Base-by-base conservation (phyloP, 2,329 filamentous ascomycete genomes). In the Corniculantispora saksenae region DNA sequence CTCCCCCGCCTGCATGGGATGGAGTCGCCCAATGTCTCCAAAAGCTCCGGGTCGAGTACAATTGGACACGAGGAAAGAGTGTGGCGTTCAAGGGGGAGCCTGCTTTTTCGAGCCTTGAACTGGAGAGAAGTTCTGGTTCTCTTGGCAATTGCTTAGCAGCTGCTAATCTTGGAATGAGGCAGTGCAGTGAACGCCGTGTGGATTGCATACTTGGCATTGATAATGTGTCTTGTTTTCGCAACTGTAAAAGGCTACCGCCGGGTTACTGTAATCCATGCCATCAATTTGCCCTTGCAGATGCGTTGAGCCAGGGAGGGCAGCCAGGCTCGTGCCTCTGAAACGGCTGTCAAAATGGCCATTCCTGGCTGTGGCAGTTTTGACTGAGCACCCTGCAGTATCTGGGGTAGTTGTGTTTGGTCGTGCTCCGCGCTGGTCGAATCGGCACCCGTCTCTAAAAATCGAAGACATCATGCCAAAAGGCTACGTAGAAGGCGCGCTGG, bases 151-250 rank as follows among this genome's bases (percentile, higher is more conserved):
- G 59, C 50, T 54, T 61, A 54, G 38, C 19, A 32, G 12, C 48
- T 23, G 19, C 40, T 47, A 59, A 61, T 12, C 40, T 61, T 23
- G 38, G 35, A 60, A 50, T 9, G 35, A 61, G 59, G 59, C 59
- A 61, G 59, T 61, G 59, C 50, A 61, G 17, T 35, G 23, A 23
- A 38, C 35, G 19, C 8, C 7, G 25, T 47, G 50, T 54, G 59
- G 50, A 47, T n/a, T 54, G 23, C 21, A 19, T 45, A 45, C 59
- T 61, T 54, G 59, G 59, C 48, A 61, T 29, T 61, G 50, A 54
- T 54, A 32, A 32, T 61, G 17, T 23, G 48, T 19, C 27, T 60
- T 25, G 32, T 29, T 45, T 13, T 35, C 3, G n/a, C 25, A 35
- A 19, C 12, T 45, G 40, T 21, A 32, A 29, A 45, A n/a, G 25